Conservation (phyloP, 2,329 filamentous ascomycete species). For the Colletotrichum limetticola region DNA sequence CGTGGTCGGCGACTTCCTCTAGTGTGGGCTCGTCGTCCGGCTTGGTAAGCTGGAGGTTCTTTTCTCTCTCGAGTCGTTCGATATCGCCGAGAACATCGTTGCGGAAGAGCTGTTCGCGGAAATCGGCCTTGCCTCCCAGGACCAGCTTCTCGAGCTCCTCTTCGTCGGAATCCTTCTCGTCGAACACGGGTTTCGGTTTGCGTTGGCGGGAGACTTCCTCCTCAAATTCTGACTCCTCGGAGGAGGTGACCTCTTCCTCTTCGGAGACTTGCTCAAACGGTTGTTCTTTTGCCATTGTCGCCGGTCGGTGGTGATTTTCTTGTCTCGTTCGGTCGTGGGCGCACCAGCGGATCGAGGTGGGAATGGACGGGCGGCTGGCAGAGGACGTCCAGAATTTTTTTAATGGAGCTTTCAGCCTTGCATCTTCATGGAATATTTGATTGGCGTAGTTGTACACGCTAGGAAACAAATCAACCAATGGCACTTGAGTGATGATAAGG, state of each 20-base stretch:
- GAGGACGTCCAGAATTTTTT: conserved; percentile 34
- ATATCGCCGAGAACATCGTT: conserved; percentile 53
- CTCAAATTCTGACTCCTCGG: conserved; percentile 39
- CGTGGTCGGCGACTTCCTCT: conserved; percentile 76
- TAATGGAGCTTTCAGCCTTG: conserved; percentile 30
- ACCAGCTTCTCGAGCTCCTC: conserved; percentile 88
- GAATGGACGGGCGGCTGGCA: background rate
- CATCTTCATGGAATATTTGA: background rate
- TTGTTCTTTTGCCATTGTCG: conserved; percentile 36
- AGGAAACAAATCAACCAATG: background rate
- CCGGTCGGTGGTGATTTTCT: background rate
- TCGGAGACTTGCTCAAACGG: conserved; percentile 36
- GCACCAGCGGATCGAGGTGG: background rate
- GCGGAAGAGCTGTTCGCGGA: conserved; percentile 77
- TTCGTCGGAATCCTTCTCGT: conserved; percentile 83
- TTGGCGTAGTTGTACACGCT: background rate
- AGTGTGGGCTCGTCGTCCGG: conserved; percentile 58
- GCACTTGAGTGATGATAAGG: background rate
- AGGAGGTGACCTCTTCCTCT: conserved; percentile 28
- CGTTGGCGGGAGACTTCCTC: conserved; percentile 39
- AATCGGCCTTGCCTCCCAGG: conserved; percentile 87
- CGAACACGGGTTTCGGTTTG: conserved; percentile 40
- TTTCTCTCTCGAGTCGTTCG: conserved; percentile 44
- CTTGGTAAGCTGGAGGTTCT: conserved; percentile 43
- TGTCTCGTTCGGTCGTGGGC: conserved; percentile 6